A percentile compares a stretch with the other conserved stretches of the same genome.
These are phyloP conservation scores for Arabidopsis suecica DNA, from an alignment of 345 rosid genomes.

Conservation along the genomic window DNA sequence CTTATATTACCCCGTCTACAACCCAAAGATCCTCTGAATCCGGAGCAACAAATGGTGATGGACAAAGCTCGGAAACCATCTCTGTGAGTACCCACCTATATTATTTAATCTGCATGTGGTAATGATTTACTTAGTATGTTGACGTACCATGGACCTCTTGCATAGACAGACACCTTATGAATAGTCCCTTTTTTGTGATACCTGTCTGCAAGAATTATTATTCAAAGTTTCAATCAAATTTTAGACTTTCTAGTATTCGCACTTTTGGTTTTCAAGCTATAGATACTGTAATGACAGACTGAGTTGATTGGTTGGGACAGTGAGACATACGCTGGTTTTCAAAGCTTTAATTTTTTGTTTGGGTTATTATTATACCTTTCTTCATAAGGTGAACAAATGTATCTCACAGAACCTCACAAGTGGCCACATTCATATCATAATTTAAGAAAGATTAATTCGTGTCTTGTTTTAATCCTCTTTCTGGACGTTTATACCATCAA, in stretches of 20 bases:
- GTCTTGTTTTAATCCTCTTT: background rate
- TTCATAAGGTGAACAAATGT: conserved; percentile 13
- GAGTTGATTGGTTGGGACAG: conserved; percentile 8
- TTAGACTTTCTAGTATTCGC: background rate
- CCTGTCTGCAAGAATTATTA: conserved; percentile 5
- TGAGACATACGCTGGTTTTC: background rate
- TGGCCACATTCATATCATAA: conserved; percentile 3
- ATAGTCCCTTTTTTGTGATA: background rate
- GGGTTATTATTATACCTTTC: conserved; percentile 3
- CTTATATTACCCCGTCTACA: conserved; percentile 61
- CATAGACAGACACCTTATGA: background rate
- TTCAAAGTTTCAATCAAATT: background rate
- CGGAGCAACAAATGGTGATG: conserved; percentile 53
- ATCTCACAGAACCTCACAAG: background rate
- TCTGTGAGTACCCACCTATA: conserved; percentile 61
- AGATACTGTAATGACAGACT: background rate
- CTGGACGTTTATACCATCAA: conserved; percentile 23
- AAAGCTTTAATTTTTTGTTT: background rate
- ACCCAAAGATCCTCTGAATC: conserved; percentile 60
- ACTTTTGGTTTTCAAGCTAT: background rate
- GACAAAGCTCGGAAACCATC: conserved; percentile 57
- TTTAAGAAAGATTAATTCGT: conserved; percentile 17
- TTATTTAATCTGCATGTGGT: conserved; percentile 10
- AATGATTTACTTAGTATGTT: conserved; percentile 2
- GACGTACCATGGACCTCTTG: background rate